These are phyloP conservation scores for Coriaria nepalensis DNA, from an alignment of 306 rosid species.

Conservation along the genomic window DNA sequence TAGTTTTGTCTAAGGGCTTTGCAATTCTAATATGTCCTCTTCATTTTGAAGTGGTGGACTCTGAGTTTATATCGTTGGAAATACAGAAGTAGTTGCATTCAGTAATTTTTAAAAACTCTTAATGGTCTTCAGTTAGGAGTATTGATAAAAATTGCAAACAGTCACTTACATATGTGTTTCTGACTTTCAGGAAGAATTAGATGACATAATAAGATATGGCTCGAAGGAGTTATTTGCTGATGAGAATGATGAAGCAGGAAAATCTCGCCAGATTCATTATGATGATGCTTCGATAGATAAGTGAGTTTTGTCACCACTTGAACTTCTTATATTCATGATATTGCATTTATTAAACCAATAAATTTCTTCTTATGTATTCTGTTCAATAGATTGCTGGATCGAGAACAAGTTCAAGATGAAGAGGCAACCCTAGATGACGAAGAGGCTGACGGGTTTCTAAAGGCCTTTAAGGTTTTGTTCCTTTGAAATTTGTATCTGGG, in stretches of 20 bases:
- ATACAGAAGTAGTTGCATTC: too few species aligned
- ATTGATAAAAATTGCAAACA: background rate
- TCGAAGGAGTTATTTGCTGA: conserved; percentile 95
- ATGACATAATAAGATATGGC: conserved; percentile 93
- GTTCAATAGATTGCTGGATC: conserved; percentile 67
- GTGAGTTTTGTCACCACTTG: conserved; percentile 21
- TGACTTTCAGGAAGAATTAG: conserved; percentile 74
- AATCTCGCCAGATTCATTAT: conserved; percentile 95
- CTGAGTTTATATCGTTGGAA: too few species aligned
- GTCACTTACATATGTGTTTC: background rate
- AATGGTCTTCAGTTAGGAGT: background rate
- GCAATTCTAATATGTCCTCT: too few species aligned
- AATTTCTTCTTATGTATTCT: conserved; percentile 10
- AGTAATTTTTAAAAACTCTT: background rate
- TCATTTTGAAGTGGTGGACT: too few species aligned
- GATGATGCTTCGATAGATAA: conserved; percentile 93
- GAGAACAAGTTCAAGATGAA: conserved; percentile 79
- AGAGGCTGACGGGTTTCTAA: conserved; percentile 87
- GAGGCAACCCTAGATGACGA: conserved; percentile 79
- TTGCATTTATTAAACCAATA: background rate
- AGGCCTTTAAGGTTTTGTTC: conserved; percentile 74
- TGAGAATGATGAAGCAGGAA: conserved; percentile 86
- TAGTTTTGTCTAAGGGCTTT: too few species aligned
- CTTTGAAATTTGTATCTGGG: background rate
- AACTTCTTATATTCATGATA: background rate